Evolutionary conservation across 1,284 basidiomycete species (phyloP).

Genomic region (Bjerkandera adusta): DNA sequence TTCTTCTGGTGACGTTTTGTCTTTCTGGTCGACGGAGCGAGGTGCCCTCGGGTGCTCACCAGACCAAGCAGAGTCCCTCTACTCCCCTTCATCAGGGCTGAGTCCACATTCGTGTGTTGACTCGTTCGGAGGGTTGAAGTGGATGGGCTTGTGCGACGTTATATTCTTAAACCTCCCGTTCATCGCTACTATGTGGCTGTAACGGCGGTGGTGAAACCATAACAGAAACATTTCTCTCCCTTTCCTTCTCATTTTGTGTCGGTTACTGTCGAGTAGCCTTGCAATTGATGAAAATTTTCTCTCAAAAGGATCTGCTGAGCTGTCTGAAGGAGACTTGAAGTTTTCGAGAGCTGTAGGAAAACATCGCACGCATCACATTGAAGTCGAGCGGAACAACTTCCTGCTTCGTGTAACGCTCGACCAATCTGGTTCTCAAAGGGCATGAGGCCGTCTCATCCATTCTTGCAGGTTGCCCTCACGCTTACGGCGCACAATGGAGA

Average conservation of each 20-base stretch:
- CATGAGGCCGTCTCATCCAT: too few relatives aligned
- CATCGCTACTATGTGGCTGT: constrained; percentile 70
- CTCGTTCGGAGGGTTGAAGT: constrained; percentile 43
- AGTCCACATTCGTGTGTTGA: constrained; percentile 53
- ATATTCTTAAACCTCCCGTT: constrained; percentile 81
- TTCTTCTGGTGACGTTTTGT: constrained; percentile 39
- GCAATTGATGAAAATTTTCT: not conserved
- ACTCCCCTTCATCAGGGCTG: constrained; percentile 32
- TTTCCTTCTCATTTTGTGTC: not conserved
- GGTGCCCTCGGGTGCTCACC: constrained; percentile 63
- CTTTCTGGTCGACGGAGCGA: constrained; percentile 73
- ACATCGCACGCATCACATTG: too few relatives aligned
- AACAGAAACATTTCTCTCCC: constrained; percentile 51
- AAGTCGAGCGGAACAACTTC: not conserved
- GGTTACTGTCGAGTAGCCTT: not conserved
- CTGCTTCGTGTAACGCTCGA: not conserved
- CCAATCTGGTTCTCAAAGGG: too few relatives aligned
- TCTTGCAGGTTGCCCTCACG: too few relatives aligned
- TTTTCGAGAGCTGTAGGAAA: too few relatives aligned
- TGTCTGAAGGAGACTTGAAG: not conserved
- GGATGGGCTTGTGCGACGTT: constrained; percentile 48
- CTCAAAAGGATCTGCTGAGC: constrained; percentile 1
- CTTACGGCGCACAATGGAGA: too few relatives aligned
- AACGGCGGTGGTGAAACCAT: constrained; percentile 81
- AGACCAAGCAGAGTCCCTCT: constrained; percentile 55